Conservation (phyloP, 2,329 filamentous ascomycete species). For the Colletotrichum plurivorum region DNA sequence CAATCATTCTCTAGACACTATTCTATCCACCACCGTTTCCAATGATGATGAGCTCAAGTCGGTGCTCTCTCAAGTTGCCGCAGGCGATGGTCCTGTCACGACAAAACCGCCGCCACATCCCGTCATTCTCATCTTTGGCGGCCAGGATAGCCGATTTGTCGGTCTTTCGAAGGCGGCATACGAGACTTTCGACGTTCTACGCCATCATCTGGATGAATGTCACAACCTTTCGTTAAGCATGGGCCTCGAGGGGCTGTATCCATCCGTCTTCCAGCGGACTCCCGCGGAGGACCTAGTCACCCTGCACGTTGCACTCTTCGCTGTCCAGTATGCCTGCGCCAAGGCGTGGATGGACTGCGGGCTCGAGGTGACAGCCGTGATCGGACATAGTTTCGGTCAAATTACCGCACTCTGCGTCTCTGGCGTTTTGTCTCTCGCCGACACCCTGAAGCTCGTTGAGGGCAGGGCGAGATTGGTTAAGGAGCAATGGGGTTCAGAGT, state of each 20-base stretch:
- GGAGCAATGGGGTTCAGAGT: conserved; percentile 45
- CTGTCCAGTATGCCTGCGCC: conserved; percentile 16
- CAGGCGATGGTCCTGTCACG: background rate
- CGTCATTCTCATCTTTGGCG: conserved; percentile 55
- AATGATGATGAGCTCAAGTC: background rate
- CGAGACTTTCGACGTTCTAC: conserved; percentile 42
- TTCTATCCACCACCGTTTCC: background rate
- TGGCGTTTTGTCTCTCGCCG: conserved; percentile 46
- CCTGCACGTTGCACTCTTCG: conserved; percentile 50
- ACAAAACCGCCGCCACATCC: conserved; percentile 8
- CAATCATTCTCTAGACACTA: background rate
- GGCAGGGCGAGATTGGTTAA: conserved; percentile 50
- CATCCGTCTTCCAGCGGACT: conserved; percentile 46
- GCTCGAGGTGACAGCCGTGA: conserved; percentile 3
- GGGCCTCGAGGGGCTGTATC: conserved; percentile 49
- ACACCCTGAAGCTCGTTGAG: conserved; percentile 48
- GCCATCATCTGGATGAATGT: conserved; percentile 52
- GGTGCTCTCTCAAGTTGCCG: background rate
- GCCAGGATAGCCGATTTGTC: conserved; percentile 46
- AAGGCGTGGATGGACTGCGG: conserved; percentile 22
- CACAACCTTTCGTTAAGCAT: conserved; percentile 45
- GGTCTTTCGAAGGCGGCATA: conserved; percentile 28
- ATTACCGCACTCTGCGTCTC: conserved; percentile 52
- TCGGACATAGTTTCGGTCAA: conserved; percentile 55
- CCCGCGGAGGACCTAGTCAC: conserved; percentile 46